Evolutionary conservation across 768 basidiomycete species (phyloP).

Genomic region (Lentinula edodes): DNA sequence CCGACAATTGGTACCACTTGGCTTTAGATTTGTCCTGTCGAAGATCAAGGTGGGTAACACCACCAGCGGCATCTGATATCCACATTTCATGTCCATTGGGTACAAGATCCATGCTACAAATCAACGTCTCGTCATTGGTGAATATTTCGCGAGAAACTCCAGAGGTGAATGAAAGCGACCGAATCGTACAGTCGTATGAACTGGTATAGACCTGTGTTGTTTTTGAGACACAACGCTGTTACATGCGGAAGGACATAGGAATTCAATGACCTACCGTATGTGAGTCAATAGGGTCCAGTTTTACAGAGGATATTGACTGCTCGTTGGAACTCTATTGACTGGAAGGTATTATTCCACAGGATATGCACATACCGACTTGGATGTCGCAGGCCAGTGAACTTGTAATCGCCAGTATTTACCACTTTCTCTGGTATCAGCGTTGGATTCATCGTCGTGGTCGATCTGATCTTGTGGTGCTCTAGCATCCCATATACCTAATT

Average conservation of each 20-base stretch:
- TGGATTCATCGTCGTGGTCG: constrained; percentile 57
- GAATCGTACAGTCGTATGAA: constrained; percentile 78
- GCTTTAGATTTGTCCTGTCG: constrained; percentile 54
- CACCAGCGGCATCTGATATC: constrained; percentile 72
- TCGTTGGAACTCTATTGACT: not conserved
- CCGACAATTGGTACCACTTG: constrained; percentile 59
- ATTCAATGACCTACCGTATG: constrained; percentile 49
- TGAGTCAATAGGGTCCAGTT: constrained; percentile 69
- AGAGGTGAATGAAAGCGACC: constrained; percentile 65
- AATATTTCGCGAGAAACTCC: constrained; percentile 69
- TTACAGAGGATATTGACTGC: constrained; percentile 66
- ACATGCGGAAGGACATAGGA: not conserved
- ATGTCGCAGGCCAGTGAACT: constrained; percentile 76
- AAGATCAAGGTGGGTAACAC: constrained; percentile 71
- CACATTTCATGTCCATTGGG: constrained; percentile 76
- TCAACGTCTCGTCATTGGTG: constrained; percentile 52
- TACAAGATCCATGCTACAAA: constrained; percentile 66
- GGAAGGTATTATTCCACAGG: not conserved
- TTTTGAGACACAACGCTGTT: not conserved
- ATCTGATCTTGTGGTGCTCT: constrained; percentile 62
- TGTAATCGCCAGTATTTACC: constrained; percentile 81
- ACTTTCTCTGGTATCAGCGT: constrained; percentile 41
- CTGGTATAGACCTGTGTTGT: constrained; percentile 64
- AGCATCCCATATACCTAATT: constrained; percentile 85
- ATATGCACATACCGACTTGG: constrained; percentile 40